Evolutionary conservation across 108 stramenopile species (phyloP), one percentile per base, ranked within the genome.

Genomic region (Aureococcus anophagefferens): DNA sequence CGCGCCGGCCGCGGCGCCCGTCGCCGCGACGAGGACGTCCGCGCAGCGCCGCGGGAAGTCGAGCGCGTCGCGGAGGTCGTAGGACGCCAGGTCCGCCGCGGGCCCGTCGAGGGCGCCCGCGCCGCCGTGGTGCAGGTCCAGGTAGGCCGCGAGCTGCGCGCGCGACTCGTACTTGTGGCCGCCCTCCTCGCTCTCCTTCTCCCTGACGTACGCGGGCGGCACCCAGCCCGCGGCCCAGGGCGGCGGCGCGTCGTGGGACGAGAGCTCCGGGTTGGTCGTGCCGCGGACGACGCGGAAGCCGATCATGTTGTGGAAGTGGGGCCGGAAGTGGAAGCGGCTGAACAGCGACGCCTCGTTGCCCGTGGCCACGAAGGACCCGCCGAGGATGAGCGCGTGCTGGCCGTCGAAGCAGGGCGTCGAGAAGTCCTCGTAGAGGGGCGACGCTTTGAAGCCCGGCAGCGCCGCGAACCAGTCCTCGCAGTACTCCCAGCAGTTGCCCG

Each of bases 401-500:
- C 93, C 93, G 77, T 96, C 95, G 77, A 94, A 96, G 77, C 95
- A 96, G 7, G 95, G 95, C 18, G 94, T 89, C 32, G 89, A 89
- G 71, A 96, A 96, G 66, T 96, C 95, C 74, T 94, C 91, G 73
- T 92, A 93, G 29, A 86, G 70, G 44, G 90, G 92, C 69, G 91
- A 90, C 32, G 92, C 89, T 64, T 87, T 78, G 73, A 94, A 94
- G 63, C 87, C 89, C 51, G 89, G 88, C 35, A 96, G 80, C 14
- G 93, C 89, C 65, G 88, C 89, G 74, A 96, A 94, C 64, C 92
- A 87, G 77, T 94, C 92, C 70, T 93, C 92, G 0, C 84, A 87
- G 92, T 92, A 95, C 75, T 96, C 93, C 96, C 96, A 96, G n/a
- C 88, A 89, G 81, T 91, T 96, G 35, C 96, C 96, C 34, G 86